Evolutionary conservation across 768 basidiomycete genomes (phyloP), one percentile per base, ranked within the genome.

Genomic region (Suillus paluster): DNA sequence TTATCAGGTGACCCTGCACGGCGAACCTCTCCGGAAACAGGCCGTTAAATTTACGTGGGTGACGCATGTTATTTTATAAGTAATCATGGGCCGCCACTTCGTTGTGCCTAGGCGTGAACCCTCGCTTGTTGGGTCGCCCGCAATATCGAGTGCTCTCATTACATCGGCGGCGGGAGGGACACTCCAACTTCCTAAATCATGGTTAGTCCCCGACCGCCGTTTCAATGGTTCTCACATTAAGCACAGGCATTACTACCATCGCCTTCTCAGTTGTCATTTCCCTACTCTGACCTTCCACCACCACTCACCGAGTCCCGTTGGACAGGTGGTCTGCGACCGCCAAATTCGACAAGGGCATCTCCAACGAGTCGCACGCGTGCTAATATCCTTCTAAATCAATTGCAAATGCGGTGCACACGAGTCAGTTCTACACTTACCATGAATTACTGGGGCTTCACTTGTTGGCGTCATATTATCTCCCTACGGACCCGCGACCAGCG

Each of bases 1-100:
- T 60, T 64, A n/a, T 14, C 57, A 86, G 85, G 87, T 65, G 92
- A 93, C 1, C 86, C 94, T 5, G 84, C 88, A 30, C 54, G 54
- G 38, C 38, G 10, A 25, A 41, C 11, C 17, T 55, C 21, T 38
- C 54, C 36, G 54, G 23, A 39, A 55, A 12, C 36, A 39, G 17
- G 36, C 3, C 5, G 23, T 55, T 5, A 15, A 38, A 25, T 17
- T 39, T 38, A 55, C 54, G 54, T 55, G n/a, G 36, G 38, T 23
- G 17, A 39, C 52, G 23, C 38, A 19, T 55, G 33, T 23, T 14
- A 36, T 36, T 15, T 34, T 34, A 4, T 34, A 34, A 21, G 6
- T 21, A 21, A 25, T 54, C 25, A 42, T 19, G 41, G 23, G 11
- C 25, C 17, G 36, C 10, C 25, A 23, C 17, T 39, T 39, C 39